Base-by-base conservation (phyloP, 1,284 basidiomycete species). In the Microstroma glucosiphilum region DNA sequence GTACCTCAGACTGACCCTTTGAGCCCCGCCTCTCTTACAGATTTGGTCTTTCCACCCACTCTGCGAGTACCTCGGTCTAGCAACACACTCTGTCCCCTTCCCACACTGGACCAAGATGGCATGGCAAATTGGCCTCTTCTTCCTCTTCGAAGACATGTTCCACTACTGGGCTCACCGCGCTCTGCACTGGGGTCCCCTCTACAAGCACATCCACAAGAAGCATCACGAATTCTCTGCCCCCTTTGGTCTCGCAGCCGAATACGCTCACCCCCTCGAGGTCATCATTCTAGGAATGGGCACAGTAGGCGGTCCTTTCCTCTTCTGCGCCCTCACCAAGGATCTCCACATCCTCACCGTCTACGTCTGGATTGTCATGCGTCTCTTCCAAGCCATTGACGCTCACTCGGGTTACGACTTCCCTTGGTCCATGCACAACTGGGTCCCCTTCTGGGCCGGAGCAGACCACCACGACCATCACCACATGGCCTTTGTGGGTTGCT, bases 361-460 rank as follows among this genome's bases (percentile, higher is more conserved):
- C 69, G 82, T 92, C 70, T 98, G 93, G 93, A 90, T 98, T 79
- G 85, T 86, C 11, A 85, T 96, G 59, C 88, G 94, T 61, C 86
- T 98, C 51, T 96, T 93, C 88, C 94, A 98, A 80, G 94, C 96
- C 58, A 87, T 98, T 70, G 94, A 98, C 76, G 88, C 96, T 0
- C 94, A 98, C 86, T 91, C 89, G 57, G 94, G 94, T 61, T 97
- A 96, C 80, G 92, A 80, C 67, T 78, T 80, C 62, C 78, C 78
- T 86, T 90, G 75, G 43, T 94, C 91, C n/a, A 84, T 98, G 66
- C 89, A 92, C 75, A 88, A 94, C 83, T 88, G 91, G 76, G 65
- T 98, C 37, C 94, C 94, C 2, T 91, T 97, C 85, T 98, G 94
- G 94, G 91, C 92, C 25, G 94, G 96, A 57, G 96, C 94, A 0